Conservation (phyloP, 2,329 filamentous ascomycete genomes). For the Remersonia thermophila region DNA sequence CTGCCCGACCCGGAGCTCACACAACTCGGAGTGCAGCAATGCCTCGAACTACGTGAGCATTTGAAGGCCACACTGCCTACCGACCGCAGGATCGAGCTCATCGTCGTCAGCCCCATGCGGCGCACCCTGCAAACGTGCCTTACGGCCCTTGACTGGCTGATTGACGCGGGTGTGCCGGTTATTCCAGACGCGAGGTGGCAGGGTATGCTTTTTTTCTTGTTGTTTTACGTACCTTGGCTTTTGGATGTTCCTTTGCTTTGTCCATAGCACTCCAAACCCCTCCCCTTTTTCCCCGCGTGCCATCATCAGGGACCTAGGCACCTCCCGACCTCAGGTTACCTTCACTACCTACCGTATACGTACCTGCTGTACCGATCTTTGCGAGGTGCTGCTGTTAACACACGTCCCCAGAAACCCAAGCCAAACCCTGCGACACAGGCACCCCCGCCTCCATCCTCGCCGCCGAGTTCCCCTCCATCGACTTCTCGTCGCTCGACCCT, state of each 20-base stretch:
- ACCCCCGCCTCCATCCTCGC: constrained; percentile 30
- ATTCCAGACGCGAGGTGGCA: constrained; percentile 52
- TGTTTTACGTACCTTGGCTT: too few species aligned
- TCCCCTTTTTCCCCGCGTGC: too few species aligned
- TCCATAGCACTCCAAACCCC: too few species aligned
- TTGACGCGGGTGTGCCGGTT: constrained; percentile 41
- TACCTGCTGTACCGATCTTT: too few species aligned
- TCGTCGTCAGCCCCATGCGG: constrained; percentile 52
- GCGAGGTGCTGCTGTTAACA: too few species aligned
- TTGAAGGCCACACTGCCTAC: constrained; percentile 27
- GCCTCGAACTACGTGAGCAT: constrained; percentile 29
- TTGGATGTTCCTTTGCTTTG: too few species aligned
- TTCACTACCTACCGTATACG: too few species aligned
- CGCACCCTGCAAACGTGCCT: constrained; percentile 52
- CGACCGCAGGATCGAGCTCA: constrained; percentile 34
- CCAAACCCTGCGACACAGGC: constrained; percentile 50
- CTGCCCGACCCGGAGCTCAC: constrained; percentile 38
- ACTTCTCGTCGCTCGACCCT: constrained; percentile 44
- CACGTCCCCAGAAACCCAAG: constrained; percentile 19
- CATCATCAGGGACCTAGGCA: too few species aligned
- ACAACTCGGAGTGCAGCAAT: constrained; percentile 35
- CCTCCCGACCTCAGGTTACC: too few species aligned
- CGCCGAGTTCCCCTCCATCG: constrained; percentile 39
- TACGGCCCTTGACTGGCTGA: constrained; percentile 45
- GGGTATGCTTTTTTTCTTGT: constrained; percentile 34